Conservation (phyloP, 2,329 filamentous ascomycete genomes). For the Leptographium radiaticola region DNA sequence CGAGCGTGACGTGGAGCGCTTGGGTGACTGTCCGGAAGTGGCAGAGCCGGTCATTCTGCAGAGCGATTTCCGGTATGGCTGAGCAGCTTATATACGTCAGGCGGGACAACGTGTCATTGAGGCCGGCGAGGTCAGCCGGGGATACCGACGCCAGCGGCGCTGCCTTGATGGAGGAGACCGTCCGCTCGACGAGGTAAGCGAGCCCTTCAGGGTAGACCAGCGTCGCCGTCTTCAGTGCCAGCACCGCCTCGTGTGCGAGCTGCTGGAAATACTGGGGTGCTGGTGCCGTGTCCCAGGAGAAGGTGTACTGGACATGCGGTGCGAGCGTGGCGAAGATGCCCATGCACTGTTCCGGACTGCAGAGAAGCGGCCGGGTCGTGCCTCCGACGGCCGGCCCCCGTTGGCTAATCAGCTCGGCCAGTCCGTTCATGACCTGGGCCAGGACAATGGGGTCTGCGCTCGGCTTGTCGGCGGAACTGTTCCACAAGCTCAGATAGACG, state of each 20-base stretch:
- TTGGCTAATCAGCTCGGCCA: constrained; percentile 32
- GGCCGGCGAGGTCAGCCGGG: constrained; percentile 7
- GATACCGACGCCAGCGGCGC: neutral
- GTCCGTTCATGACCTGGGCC: constrained; percentile 29
- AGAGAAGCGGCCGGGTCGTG: constrained; percentile 15
- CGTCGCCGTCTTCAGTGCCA: constrained; percentile 6
- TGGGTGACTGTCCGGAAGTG: constrained; percentile 12
- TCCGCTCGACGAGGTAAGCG: constrained; percentile 3
- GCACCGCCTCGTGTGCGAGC: constrained; percentile 10
- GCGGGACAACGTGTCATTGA: constrained; percentile 26
- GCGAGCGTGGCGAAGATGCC: constrained; percentile 13
- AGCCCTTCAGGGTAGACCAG: constrained; percentile 8
- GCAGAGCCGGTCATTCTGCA: constrained; percentile 7
- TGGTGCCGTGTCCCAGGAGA: neutral
- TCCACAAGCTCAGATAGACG: constrained; percentile 27
- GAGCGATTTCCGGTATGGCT: constrained; percentile 15
- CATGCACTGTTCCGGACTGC: constrained; percentile 18
- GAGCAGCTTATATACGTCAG: constrained; percentile 38
- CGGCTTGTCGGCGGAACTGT: constrained; percentile 14
- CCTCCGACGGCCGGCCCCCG: constrained; percentile 13
- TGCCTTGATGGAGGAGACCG: neutral
- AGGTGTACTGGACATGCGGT: constrained; percentile 1
- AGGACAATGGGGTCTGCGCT: constrained; percentile 22
- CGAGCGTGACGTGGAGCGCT: constrained; percentile 18
- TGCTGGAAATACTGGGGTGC: neutral